Evolutionary conservation across 768 basidiomycete genomes (phyloP), one percentile per base, ranked within the genome.

Genomic region (Tulasnella sp.): DNA sequence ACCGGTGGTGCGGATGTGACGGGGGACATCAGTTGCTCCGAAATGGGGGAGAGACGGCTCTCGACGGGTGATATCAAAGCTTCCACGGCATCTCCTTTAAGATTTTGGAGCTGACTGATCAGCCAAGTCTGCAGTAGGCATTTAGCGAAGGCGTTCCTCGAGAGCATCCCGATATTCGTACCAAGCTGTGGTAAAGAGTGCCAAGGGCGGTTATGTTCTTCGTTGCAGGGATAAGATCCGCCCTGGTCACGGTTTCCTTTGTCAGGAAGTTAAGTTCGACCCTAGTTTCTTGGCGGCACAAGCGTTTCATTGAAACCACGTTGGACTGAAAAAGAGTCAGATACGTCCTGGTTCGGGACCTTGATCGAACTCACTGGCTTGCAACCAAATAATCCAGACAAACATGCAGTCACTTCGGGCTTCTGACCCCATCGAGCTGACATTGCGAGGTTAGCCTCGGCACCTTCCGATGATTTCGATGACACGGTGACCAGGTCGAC

Each of bases 101-200:
- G 84, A 58, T 86, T 82, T 54, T 87, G 87, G 17, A 98, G 85
- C 80, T 92, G 90, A 22, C 86, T 83, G 38, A 90, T 88, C 82
- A 98, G 94, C 97, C 96, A 98, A 1, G 89, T 87, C 94, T 97
- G 75, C 29, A 14, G 34, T 34, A 52, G 64, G 67, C 25, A 72
- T 39, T 74, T 77, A 36, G 80, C 71, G n/a, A 40, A 36, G 36
- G 37, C 17, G 6, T 42, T 67, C 37, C 69, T 75, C 54, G 38
- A 34, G 42, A 39, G 29, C 14, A n/a, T 36, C 40, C 52, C 9
- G 77, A 71, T 72, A 14, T 52, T 86, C 91, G 80, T 83, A 97
- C 96, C 80, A 98, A 88, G 82, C 93, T 96, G 79, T 89, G 91
- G 82, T 96, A 92, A 49, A 99, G 84, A 76, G 88, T 89, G 15